Evolutionary conservation across 306 rosid genomes (phyloP), one percentile per base, ranked within the genome.

Genomic region (Canavalia ensiformis): DNA sequence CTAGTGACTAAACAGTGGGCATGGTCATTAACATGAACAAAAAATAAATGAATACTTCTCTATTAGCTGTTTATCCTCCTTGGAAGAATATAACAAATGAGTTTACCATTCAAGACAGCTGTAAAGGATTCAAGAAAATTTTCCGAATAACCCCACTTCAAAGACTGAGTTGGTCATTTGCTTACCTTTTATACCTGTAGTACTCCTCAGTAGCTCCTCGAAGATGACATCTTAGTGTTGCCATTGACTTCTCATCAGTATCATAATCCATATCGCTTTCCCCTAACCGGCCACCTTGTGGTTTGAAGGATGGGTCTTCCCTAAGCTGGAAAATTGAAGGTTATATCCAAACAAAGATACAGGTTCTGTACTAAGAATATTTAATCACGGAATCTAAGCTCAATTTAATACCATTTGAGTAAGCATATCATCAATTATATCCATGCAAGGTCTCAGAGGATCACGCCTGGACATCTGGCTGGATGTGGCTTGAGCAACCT

Each of bases 221-320:
- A 60, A 95, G 95, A 88, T 93, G 93, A 56, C 97, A 93, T 88
- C 97, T 86, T 51, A 95, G 90, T 9, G 90, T 90, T 45, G 99
- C 99, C 99, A 95, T 93, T 67, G 99, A 93, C 89, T 95, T 95
- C 87, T 93, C 97, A 75, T 95, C 99, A 8, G 97, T 91, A 86
- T 95, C 99, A 72, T 93, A 95, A 85, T 95, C 97, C 94, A 95
- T 95, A 84, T 93, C 97, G 11, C 90, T 95, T 88, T 93, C 96
- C 71, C 97, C 99, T 50, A 95, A 88, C 71, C 82, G 89, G 6
- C 97, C 97, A 84, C 97, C 99, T 79, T 93, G 97, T 50, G 97
- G 97, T 87, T 93, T 95, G 88, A 95, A 95, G 72, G 97, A 89
- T 5, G 99, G 97, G 44, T 93, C 97, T 83, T 93, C 92, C 87